Conservation (phyloP, 768 basidiomycete genomes). For the Trametes gibbosa region DNA sequence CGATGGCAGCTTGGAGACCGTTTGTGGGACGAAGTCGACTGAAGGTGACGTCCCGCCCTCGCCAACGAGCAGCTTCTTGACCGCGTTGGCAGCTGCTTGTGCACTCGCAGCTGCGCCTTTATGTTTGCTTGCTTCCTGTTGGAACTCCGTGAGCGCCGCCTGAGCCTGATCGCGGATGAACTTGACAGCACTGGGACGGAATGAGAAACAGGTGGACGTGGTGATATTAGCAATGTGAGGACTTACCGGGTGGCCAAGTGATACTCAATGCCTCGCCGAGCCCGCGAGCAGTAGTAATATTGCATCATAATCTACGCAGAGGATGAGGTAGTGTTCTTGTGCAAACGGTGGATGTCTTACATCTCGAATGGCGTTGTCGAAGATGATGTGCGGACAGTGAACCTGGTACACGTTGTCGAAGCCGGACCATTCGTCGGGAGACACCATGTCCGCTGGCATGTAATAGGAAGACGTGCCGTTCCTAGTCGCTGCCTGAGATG, state of each 20-base stretch:
- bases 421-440: constrained; percentile 68
- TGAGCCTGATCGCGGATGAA: constrained; percentile 84
- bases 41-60: constrained; percentile 43
- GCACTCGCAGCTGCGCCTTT: constrained; percentile 43
- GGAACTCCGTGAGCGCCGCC: constrained; percentile 34
- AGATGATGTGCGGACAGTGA: constrained; percentile 78
- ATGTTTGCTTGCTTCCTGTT: constrained; percentile 26
- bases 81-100: constrained; percentile 62
- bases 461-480: constrained; percentile 44
- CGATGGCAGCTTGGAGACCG: constrained; percentile 32
- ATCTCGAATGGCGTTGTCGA: constrained; percentile 76
- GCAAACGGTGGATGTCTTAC: constrained; percentile 43
- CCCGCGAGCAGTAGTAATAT: constrained; percentile 82
- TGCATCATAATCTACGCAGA: constrained; percentile 69
- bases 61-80: constrained; percentile 62
- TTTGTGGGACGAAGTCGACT: constrained; percentile 35
- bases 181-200: constrained; percentile 62
- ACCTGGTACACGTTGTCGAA: constrained; percentile 93
- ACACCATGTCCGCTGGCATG: constrained; percentile 65
- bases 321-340: neutral
- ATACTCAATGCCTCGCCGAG: constrained; percentile 78
- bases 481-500: constrained; percentile 28
- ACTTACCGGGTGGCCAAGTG: constrained; percentile 81
- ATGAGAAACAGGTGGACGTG: neutral
- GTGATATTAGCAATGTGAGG: constrained; percentile 5